These are phyloP conservation scores for Trypanosoma boissoni DNA, from an alignment of 208 protist species.

Conservation along the genomic window DNA sequence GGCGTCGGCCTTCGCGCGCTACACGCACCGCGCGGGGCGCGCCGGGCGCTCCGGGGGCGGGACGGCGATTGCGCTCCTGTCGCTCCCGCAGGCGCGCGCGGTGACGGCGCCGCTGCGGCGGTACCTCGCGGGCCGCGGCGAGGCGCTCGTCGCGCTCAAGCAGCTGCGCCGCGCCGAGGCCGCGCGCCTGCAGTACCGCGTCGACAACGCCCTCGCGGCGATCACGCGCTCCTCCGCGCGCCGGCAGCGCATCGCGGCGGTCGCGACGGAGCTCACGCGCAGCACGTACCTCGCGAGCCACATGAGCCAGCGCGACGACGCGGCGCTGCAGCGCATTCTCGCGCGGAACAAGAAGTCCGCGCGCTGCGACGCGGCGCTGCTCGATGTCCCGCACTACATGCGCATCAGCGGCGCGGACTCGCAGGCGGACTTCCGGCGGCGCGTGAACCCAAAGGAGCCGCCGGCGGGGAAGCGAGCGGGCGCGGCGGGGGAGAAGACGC, in stretches of 20 bases:
- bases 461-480: slow-evolving; percentile 37
- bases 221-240: slow-evolving; percentile 73
- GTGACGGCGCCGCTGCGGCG: slow-evolving; percentile 47
- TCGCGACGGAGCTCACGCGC: slow-evolving; percentile 83
- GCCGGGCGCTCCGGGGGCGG: slow-evolving; percentile 89
- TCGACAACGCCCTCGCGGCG: slow-evolving; percentile 75
- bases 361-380: slow-evolving; percentile 78
- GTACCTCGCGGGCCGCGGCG: slow-evolving; percentile 53
- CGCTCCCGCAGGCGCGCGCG: slow-evolving; percentile 61
- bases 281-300: slow-evolving; percentile 89
- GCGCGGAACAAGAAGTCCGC: slow-evolving; percentile 71
- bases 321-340: slow-evolving; percentile 82
- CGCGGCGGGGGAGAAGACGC: slow-evolving; percentile 30
- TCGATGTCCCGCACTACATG: slow-evolving; percentile 92
- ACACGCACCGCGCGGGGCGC: slow-evolving; percentile 96
- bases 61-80: slow-evolving; percentile 88
- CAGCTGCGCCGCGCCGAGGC: slow-evolving; percentile 71
- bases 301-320: slow-evolving; percentile 88
- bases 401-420: slow-evolving; percentile 61
- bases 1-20: slow-evolving; percentile 80
- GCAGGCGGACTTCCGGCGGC: slow-evolving; percentile 62
- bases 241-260: slow-evolving; percentile 78
- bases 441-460: slow-evolving; percentile 61
- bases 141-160: slow-evolving; percentile 64
- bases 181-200: slow-evolving; percentile 81